Base-by-base conservation (phyloP, 2,329 filamentous ascomycete species). In the Ceratocystis destructans region DNA sequence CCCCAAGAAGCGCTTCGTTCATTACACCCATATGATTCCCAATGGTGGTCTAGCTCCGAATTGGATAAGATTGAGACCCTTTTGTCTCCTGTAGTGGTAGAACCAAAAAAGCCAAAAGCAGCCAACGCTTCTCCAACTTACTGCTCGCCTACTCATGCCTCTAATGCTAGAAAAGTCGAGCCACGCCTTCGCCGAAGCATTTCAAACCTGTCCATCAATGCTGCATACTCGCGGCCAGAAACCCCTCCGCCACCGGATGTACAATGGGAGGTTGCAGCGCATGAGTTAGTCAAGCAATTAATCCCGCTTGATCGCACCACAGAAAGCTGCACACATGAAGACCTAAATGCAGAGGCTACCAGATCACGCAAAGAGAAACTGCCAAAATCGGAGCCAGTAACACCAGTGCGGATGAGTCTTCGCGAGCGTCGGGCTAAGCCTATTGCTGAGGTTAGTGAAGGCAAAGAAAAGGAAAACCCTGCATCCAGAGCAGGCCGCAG, bases 111-210 rank as follows among this genome's bases (percentile, higher is more conserved):
- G 71, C 75, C 79, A 15, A 83, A 84, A 33, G 77, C 77, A 68
- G 78, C 80, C 15, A 82, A 82, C 25, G 53, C 46, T 1, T 74
- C 80, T 7, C 86, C 89, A 1, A 92, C 89, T 1, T 96, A 92
- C 75, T 90, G 85, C 1, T 90, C 91, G 1, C 90, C 92, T 0
- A 97, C 93, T 0, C 88, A 93, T 69, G 89, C 93, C 0, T 97
- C 90, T 53, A 85, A 86, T 1, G 90, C 90, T 28, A 96, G 90
- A 75, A 86, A 90, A 10, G 80, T 88, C 0, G 83, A 88, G 59
- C 82, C 87, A 1, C 87, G 84, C 69, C 78, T 88, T 69, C 82
- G 84, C 53, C 81, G 86, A 33, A 88, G 80, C 69, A 75, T 85
- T 33, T 87, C 87, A 8, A 65, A 68, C n/a, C 1, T 62, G 61